phyloP scores from a whole-genome alignment of 1,284 basidiomycete species.

The Tilletia walkeri region DNA sequence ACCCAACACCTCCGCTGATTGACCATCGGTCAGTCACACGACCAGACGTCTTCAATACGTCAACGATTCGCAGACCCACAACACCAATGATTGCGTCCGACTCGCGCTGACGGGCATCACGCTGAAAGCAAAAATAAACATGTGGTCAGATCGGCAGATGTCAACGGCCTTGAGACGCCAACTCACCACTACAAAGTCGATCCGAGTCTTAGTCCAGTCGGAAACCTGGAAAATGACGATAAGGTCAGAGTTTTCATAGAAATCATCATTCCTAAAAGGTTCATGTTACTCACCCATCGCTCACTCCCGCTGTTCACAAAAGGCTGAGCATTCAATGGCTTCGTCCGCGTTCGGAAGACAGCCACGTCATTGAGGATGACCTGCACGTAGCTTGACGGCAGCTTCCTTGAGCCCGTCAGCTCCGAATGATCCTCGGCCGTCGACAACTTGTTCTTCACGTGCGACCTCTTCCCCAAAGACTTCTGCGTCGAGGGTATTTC shows the following conservation, averaged over 20 bases:
- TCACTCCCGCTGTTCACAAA: slow-evolving; percentile 49
- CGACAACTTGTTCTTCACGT: background rate
- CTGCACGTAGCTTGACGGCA: slow-evolving; percentile 49
- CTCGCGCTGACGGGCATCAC: slow-evolving; percentile 44
- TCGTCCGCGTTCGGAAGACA: slow-evolving; percentile 47
- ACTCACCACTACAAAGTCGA: slow-evolving; percentile 20
- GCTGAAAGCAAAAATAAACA: background rate
- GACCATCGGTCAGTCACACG: slow-evolving; percentile 39
- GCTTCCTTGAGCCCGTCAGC: slow-evolving; percentile 18
- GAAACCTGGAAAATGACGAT: slow-evolving; percentile 1
- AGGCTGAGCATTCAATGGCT: slow-evolving; percentile 44
- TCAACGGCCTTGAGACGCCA: too few relatives aligned
- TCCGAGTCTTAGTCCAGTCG: slow-evolving; percentile 16
- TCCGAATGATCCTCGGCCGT: background rate
- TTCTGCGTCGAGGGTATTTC: slow-evolving; percentile 38
- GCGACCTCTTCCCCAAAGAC: slow-evolving; percentile 23
- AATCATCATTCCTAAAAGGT: too few relatives aligned
- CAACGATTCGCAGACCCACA: slow-evolving; percentile 37
- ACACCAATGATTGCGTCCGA: slow-evolving; percentile 45
- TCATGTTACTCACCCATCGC: slow-evolving; percentile 30
- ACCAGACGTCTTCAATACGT: slow-evolving; percentile 35
- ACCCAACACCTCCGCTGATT: slow-evolving; percentile 23
- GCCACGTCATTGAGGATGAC: slow-evolving; percentile 50
- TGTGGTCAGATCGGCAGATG: too few relatives aligned
- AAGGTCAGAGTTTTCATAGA: too few relatives aligned